Evolutionary conservation across 495 filamentous ascomycete species (phyloP), one percentile per base, ranked within the genome.

Genomic region (Aspergillus nanangensis): DNA sequence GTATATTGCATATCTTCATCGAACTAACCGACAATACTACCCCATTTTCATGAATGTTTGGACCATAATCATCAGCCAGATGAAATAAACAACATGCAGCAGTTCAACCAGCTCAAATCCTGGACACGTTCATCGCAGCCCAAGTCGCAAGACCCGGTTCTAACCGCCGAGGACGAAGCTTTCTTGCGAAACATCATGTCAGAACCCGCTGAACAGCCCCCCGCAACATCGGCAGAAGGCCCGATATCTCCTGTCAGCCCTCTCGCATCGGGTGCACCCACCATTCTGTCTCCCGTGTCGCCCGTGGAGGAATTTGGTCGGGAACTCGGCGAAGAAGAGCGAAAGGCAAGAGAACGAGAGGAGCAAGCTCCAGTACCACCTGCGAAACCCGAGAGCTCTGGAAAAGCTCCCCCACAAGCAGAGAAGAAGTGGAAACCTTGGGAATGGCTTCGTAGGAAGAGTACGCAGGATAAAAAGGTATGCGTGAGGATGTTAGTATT

Each of bases 101-200:
- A 75, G 43, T 55, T 78, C 23, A 52, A 65, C 55, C 70, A 73
- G 38, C 53, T 78, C 18, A 54, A 67, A 57, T 56, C 57, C 57
- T 51, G 64, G 41, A 53, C 50, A 39, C 51, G 59, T 29, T 48
- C 57, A 29, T 57, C 63, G 15, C 51, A 57, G 44, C 51, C 61
- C 53, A 61, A 53, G n/a, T 44, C 63, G 13, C 66, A 69, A 9
- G 62, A 70, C 24, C 78, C 75, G 8, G 70, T 82, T 9, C 53
- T 83, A 8, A 75, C 65, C 8, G 56, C 70, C 17, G 72, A 76
- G 45, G 80, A 83, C 40, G 80, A 82, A 54, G 63, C 66, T 18
- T 82, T 79, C 50, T 55, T 83, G 15, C 67, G 65, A 10, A 68
- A 66, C 27, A 65, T 81, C 22, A 74, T 72, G 22, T 52, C 65